Percentiles rank a stretch among this genome's conserved stretches.
Evolutionary conservation across 2,329 filamentous ascomycete species (phyloP).

Genomic region (Neonectria hederae): DNA sequence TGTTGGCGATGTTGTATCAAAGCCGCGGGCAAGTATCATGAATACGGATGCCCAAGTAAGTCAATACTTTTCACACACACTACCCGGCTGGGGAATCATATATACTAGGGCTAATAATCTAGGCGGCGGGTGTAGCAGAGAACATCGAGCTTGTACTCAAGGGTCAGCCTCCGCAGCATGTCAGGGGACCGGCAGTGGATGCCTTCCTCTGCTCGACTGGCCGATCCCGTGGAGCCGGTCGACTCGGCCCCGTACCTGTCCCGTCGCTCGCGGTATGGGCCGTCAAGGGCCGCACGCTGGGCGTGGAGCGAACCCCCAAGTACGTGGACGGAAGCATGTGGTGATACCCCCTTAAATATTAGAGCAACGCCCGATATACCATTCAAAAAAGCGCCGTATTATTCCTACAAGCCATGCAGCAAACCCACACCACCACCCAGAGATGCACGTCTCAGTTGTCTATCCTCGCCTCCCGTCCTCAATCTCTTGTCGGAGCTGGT

Average conservation of each 20-base stretch:
- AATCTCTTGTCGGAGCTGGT: constrained; percentile 81
- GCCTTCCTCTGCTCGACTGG: constrained; percentile 59
- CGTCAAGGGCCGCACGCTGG: constrained; percentile 63
- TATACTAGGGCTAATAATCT: neutral
- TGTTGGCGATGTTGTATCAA: constrained; percentile 62
- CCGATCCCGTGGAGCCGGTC: constrained; percentile 60
- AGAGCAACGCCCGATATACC: constrained; percentile 37
- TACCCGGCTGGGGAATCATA: neutral
- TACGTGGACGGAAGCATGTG: constrained; percentile 61
- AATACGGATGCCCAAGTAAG: constrained; percentile 65
- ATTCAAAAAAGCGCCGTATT: constrained; percentile 41
- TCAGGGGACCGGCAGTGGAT: constrained; percentile 61
- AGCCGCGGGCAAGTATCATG: constrained; percentile 66
- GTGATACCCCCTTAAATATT: constrained; percentile 41
- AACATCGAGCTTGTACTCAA: constrained; percentile 61
- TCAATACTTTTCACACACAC: neutral
- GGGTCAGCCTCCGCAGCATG: constrained; percentile 54
- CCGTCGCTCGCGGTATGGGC: constrained; percentile 62
- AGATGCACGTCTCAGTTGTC: constrained; percentile 39
- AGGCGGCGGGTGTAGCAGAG: constrained; percentile 62
- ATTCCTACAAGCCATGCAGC: constrained; percentile 39
- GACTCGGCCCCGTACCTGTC: constrained; percentile 57
- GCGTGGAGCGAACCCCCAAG: constrained; percentile 53
- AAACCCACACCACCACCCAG: constrained; percentile 25
- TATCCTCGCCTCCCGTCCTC: constrained; percentile 80